These are phyloP conservation scores for Emericellopsis terricola DNA, from an alignment of 495 filamentous ascomycete species.

Conservation along the genomic window DNA sequence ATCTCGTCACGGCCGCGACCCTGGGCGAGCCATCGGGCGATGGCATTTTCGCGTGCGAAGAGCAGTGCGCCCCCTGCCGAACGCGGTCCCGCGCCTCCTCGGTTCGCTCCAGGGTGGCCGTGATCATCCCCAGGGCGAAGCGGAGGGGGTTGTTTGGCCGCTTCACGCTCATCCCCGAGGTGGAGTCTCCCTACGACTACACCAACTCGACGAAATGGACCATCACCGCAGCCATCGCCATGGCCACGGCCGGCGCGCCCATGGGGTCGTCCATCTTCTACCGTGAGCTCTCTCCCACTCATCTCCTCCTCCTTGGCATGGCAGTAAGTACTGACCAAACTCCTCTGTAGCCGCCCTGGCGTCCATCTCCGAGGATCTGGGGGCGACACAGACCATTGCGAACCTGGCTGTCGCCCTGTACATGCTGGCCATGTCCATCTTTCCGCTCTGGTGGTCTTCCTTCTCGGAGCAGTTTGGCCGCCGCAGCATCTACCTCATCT, in stretches of 20 bases:
- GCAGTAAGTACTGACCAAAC: too few relatives aligned
- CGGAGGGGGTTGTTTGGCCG: constrained; percentile 61
- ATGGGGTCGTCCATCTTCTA: constrained; percentile 76
- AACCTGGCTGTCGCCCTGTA: constrained; percentile 77
- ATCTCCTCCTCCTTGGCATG: constrained; percentile 3
- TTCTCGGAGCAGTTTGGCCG: constrained; percentile 75
- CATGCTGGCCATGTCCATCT: constrained; percentile 81
- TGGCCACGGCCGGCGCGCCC: constrained; percentile 59
- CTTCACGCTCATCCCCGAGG: constrained; percentile 64
- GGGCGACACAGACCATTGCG: constrained; percentile 48
- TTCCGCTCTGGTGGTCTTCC: constrained; percentile 87
- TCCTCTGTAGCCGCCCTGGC: constrained; percentile 43
- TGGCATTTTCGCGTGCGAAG: background rate
- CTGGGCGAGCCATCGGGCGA: background rate
- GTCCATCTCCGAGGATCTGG: constrained; percentile 46
- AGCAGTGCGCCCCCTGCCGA: background rate
- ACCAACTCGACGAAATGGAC: constrained; percentile 59
- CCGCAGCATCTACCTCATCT: constrained; percentile 69
- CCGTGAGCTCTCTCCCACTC: constrained; percentile 39
- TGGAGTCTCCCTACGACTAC: constrained; percentile 61
- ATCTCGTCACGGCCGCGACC: constrained; percentile 1
- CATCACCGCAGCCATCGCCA: constrained; percentile 62
- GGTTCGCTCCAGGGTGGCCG: constrained; percentile 15
- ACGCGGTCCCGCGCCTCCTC: constrained; percentile 18
- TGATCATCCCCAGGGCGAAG: constrained; percentile 42